A percentile compares a stretch with the other conserved stretches of the same genome.
These are phyloP conservation scores for Clausena lansium DNA, from an alignment of 345 rosid genomes.

Conservation along the genomic window DNA sequence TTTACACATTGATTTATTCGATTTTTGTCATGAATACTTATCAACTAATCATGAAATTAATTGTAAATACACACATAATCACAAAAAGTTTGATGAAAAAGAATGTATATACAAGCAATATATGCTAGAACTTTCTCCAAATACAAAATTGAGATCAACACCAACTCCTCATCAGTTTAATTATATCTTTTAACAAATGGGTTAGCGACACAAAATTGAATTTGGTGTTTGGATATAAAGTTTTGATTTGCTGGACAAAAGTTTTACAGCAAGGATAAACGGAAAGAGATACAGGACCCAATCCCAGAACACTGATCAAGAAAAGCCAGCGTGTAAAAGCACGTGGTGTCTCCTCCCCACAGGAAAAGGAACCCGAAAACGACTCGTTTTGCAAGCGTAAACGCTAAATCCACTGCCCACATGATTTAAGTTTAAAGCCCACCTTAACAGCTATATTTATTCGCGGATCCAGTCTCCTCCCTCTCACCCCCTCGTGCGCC, in stretches of 20 bases:
- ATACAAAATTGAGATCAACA: no score
- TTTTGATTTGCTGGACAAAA: not conserved
- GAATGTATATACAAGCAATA: no score
- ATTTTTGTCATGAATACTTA: no score
- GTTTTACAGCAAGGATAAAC: not conserved
- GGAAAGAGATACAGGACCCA: not conserved
- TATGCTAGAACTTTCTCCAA: no score
- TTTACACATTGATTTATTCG: no score
- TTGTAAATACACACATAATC: no score
- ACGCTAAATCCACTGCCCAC: conserved; percentile 8
- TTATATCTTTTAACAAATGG: not conserved
- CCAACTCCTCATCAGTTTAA: not conserved
- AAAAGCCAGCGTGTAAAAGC: conserved; percentile 24
- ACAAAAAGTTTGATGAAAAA: no score
- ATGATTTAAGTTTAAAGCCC: not conserved
- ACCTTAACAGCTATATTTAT: conserved; percentile 17
- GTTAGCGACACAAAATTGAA: not conserved
- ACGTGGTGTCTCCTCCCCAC: conserved; percentile 25
- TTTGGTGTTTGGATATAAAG: not conserved
- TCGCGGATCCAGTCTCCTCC: conserved; percentile 27
- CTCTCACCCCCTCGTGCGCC: conserved; percentile 21
- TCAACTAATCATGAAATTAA: no score
- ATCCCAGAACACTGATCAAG: not conserved
- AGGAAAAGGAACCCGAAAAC: conserved; percentile 15
- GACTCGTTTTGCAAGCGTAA: conserved; percentile 12